Evolutionary conservation across 371 early-diverging fungal species (phyloP), one percentile per base, ranked within the genome.

Genomic region (Mortierella sp.): DNA sequence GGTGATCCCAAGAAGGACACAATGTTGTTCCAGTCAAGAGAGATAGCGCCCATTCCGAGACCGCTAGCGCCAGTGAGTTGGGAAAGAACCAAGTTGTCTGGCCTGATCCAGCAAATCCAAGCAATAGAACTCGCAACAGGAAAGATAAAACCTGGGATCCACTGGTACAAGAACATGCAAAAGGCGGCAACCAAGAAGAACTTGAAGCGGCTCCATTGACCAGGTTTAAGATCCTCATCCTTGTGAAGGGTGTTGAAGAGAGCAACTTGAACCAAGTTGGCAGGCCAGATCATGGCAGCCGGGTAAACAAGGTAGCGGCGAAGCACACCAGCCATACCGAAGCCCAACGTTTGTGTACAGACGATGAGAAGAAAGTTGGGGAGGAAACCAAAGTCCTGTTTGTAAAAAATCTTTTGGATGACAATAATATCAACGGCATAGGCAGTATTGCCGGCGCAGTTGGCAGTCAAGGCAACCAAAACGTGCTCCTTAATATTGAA

Each of bases 251-350:
- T 0, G 94, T 88, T 33, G 70, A 94, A 28, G 28, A 28, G 28
- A 28, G 28, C 28, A 28, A 28, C 28, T 2, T 28, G 28, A 28
- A 28, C 28, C 28, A 28, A 28, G 28, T 28, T 28, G 28, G 28
- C 28, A 28, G 28, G 28, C 28, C 28, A 28, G 28, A 95, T 84
- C 96, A 97, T 95, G n/a, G 87, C 86, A 2, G 89, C 84, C 24
- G 96, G 96, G 36, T 89, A 86, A 19, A 97, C 94, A 10, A 96
- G 85, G 83, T 89, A 94, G 22, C 89, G 87, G 58, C 94, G 90
- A 58, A 88, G 84, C 15, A 94, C 72, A 62, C 96, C 97, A 24
- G 96, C 93, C 69, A 96, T 88, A 48, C 95, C 94, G 74, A 92
- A 95, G 24, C 97, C 97, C 66, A 94, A 76, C 50, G 92, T 58